Evolutionary conservation across 805 yeast species (phyloP).

Genomic region (Starmerella powellii): DNA sequence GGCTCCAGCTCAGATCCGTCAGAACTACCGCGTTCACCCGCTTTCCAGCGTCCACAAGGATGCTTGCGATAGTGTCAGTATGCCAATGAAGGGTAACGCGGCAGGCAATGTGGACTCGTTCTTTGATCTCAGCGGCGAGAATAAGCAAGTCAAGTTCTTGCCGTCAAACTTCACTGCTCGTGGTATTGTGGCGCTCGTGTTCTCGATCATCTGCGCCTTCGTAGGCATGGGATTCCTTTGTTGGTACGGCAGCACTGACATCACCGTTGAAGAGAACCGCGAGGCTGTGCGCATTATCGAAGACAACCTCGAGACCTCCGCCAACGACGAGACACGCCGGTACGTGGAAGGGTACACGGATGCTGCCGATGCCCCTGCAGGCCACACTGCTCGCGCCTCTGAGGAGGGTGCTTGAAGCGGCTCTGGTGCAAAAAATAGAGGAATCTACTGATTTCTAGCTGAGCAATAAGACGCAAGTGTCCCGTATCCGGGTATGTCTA

Average conservation of each 20-base stretch:
- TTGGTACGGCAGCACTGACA: conserved; percentile 76
- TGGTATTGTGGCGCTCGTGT: conserved; percentile 88
- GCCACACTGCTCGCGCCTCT: not conserved
- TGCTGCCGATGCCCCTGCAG: no score
- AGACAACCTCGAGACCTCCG: conserved; percentile 7
- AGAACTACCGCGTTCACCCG: conserved; percentile 40
- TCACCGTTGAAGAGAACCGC: conserved; percentile 13
- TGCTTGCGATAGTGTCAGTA: conserved; percentile 48
- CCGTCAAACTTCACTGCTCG: conserved; percentile 89
- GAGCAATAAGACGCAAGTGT: no score
- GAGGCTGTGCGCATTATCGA: conserved; percentile 17
- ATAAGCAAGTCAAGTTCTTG: conserved; percentile 50
- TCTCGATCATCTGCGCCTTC: conserved; percentile 76
- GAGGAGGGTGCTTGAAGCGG: no score
- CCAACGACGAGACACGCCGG: conserved; percentile 6
- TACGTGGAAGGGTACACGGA: not conserved
- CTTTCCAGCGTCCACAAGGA: conserved; percentile 44
- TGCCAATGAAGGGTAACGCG: conserved; percentile 64
- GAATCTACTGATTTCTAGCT: no score
- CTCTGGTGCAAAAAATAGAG: no score
- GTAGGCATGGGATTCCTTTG: conserved; percentile 69
- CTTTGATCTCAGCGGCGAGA: conserved; percentile 61
- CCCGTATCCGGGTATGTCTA: no score
- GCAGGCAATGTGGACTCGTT: conserved; percentile 62
- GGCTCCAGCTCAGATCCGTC: conserved; percentile 57